A percentile compares a stretch with the other conserved stretches of the same genome.
These are phyloP conservation scores for Plectosphaerella plurivora DNA, from an alignment of 2,329 filamentous ascomycete species.

Conservation along the genomic window DNA sequence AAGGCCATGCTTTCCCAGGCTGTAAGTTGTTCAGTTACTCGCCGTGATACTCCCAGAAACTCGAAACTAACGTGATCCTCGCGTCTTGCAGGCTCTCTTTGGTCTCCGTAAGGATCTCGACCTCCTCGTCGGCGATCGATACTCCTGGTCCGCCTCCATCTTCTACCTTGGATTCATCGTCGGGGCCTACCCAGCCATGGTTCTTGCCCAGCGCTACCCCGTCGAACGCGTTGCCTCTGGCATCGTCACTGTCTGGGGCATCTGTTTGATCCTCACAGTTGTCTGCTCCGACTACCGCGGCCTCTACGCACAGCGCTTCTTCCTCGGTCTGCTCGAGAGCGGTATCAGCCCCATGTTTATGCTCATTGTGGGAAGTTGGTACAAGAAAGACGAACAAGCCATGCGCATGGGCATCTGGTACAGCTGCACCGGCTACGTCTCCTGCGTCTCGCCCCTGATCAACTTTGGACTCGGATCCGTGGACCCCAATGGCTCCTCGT, in stretches of 20 bases:
- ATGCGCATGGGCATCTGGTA: conserved; percentile 33
- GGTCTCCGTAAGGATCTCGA: conserved; percentile 34
- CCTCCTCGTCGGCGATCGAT: conserved; percentile 33
- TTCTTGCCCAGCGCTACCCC: conserved; percentile 36
- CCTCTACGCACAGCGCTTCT: conserved; percentile 44
- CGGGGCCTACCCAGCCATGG: conserved; percentile 37
- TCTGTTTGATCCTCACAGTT: conserved; percentile 30
- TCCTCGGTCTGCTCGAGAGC: conserved; percentile 51
- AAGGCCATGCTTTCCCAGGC: conserved; percentile 51
- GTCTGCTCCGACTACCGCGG: conserved; percentile 29
- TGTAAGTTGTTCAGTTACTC: conserved; percentile 19
- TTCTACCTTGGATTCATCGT: conserved; percentile 46
- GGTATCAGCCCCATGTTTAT: conserved; percentile 54
- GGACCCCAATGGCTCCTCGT: conserved; percentile 27
- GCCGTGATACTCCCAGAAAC: background rate
- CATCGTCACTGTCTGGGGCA: conserved; percentile 30
- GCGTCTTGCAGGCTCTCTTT: conserved; percentile 22
- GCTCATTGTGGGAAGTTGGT: conserved; percentile 41
- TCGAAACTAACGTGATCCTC: background rate
- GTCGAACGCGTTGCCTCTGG: conserved; percentile 38
- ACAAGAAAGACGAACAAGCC: conserved; percentile 35
- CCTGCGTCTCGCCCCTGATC: conserved; percentile 38
- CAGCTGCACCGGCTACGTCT: conserved; percentile 37
- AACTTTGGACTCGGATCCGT: conserved; percentile 44
- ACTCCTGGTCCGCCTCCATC: conserved; percentile 37